Percentiles rank a stretch among this genome's conserved stretches.
phyloP scores from a whole-genome alignment of 495 filamentous ascomycete genomes.

The Aspergillus bridgeri region DNA sequence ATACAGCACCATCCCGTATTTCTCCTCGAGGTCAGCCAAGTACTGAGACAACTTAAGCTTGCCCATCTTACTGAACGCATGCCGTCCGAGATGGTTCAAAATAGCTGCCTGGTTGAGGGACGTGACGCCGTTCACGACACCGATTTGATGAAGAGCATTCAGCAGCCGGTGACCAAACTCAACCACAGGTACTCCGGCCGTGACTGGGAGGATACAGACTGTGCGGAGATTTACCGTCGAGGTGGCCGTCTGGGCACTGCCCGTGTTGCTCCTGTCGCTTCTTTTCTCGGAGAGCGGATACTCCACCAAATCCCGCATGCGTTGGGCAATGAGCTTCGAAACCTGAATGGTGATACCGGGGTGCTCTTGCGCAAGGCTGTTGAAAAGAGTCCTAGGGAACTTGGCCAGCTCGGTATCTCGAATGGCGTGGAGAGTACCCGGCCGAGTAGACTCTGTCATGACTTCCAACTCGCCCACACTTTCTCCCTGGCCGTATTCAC shows the following conservation, averaged over 20 bases:
- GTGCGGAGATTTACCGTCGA: conserved; percentile 92
- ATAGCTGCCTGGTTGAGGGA: conserved; percentile 92
- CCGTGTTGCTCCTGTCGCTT: conserved; percentile 53
- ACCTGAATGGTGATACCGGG: conserved; percentile 98
- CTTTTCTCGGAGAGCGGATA: conserved; percentile 67
- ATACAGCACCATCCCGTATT: conserved; percentile 92
- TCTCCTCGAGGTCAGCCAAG: conserved; percentile 93
- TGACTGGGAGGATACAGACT: conserved; percentile 86
- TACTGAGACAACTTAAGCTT: conserved; percentile 96
- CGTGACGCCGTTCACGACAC: conserved; percentile 82
- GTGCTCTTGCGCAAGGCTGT: conserved; percentile 93
- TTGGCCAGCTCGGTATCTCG: conserved; percentile 95
- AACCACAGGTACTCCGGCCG: conserved; percentile 85
- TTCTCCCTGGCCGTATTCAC: conserved; percentile 94
- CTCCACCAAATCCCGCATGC: conserved; percentile 87
- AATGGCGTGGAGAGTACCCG: conserved; percentile 90
- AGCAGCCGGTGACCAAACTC: conserved; percentile 92
- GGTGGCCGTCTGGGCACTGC: conserved; percentile 65
- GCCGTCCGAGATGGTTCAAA: conserved; percentile 86
- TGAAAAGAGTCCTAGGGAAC: conserved; percentile 93
- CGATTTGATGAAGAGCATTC: conserved; percentile 83
- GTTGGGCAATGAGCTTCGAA: conserved; percentile 93
- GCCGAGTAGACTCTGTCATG: conserved; percentile 85
- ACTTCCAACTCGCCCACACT: conserved; percentile 97
- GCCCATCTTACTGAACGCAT: conserved; percentile 96